Evolutionary conservation across 108 stramenopile species (phyloP).

Genomic region (Licmophora abbreviata): DNA sequence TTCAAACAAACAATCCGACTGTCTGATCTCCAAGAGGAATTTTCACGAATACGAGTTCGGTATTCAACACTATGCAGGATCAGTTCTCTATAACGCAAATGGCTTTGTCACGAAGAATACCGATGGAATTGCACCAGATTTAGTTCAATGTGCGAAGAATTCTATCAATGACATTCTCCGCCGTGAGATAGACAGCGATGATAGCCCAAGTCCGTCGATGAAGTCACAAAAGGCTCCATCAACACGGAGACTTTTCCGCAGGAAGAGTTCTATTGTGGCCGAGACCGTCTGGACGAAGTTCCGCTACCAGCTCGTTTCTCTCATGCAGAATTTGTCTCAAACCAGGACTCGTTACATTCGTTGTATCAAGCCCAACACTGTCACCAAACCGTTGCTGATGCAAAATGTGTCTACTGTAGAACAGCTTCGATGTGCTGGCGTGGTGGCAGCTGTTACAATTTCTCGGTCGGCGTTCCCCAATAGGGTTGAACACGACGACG

Average conservation of each 20-base stretch:
- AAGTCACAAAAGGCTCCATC: conserved; percentile 11
- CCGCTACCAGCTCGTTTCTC: conserved; percentile 49
- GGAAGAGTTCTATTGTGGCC: not conserved
- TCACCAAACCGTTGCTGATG: conserved; percentile 67
- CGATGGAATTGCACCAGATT: conserved; percentile 76
- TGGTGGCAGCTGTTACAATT: conserved; percentile 92
- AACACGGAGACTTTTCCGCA: not conserved
- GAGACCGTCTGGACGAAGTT: conserved; percentile 75
- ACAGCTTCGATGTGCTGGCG: conserved; percentile 93
- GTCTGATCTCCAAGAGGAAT: conserved; percentile 42
- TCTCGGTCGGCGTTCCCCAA: conserved; percentile 94
- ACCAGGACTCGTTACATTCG: conserved; percentile 86
- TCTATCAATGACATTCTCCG: conserved; percentile 50
- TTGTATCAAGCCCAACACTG: conserved; percentile 88
- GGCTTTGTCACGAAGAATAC: conserved; percentile 82
- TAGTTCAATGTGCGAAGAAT: conserved; percentile 38
- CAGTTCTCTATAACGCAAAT: conserved; percentile 77
- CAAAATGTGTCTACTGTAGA: conserved; percentile 77
- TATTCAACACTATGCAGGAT: conserved; percentile 93
- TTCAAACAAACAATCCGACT: conserved; percentile 50
- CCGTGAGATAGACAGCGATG: no score
- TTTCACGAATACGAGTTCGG: conserved; percentile 64
- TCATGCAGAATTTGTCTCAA: conserved; percentile 60
- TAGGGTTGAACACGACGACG: conserved; percentile 73
- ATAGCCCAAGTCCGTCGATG: no score